Percentiles rank a stretch among this genome's conserved stretches.
phyloP scores from a whole-genome alignment of 2,329 filamentous ascomycete genomes.

The Aureobasidium sp. region DNA sequence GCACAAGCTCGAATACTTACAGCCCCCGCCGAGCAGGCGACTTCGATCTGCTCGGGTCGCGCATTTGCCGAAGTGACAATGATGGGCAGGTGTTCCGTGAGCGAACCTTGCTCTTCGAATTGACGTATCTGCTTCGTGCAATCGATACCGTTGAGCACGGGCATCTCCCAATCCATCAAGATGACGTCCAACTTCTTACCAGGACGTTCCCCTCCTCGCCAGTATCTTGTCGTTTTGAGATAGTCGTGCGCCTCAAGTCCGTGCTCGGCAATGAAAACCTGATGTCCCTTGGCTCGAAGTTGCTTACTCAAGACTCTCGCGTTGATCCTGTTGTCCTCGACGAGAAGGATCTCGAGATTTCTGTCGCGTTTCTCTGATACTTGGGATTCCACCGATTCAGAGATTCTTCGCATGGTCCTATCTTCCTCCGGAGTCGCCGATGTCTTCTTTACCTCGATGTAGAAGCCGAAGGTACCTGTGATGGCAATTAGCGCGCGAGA shows the following conservation, averaged over 20 bases:
- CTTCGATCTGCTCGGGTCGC: conserved; percentile 75
- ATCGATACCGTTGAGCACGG: conserved; percentile 82
- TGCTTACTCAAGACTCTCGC: conserved; percentile 45
- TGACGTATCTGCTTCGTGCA: conserved; percentile 77
- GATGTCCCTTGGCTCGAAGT: conserved; percentile 38
- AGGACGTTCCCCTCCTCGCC: background rate
- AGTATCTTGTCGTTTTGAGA: conserved; percentile 29
- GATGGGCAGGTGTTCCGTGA: conserved; percentile 73
- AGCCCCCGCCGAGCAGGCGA: conserved; percentile 74
- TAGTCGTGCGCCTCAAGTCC: conserved; percentile 41
- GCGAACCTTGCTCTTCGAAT: conserved; percentile 67
- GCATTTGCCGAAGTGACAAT: conserved; percentile 85
- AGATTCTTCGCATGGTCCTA: no score
- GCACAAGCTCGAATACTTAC: no score
- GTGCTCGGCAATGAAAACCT: conserved; percentile 42
- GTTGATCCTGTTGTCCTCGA: conserved; percentile 47
- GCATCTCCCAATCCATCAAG: conserved; percentile 87
- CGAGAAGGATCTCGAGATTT: conserved; percentile 25
- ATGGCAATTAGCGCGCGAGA: no score
- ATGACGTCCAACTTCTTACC: conserved; percentile 52
- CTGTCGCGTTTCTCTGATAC: no score
- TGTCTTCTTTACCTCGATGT: no score
- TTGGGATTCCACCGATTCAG: background rate
- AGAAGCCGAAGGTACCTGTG: no score
- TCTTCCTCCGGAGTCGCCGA: no score